Evolutionary conservation across 2,329 filamentous ascomycete species (phyloP).

Genomic region (Venturia effusa): DNA sequence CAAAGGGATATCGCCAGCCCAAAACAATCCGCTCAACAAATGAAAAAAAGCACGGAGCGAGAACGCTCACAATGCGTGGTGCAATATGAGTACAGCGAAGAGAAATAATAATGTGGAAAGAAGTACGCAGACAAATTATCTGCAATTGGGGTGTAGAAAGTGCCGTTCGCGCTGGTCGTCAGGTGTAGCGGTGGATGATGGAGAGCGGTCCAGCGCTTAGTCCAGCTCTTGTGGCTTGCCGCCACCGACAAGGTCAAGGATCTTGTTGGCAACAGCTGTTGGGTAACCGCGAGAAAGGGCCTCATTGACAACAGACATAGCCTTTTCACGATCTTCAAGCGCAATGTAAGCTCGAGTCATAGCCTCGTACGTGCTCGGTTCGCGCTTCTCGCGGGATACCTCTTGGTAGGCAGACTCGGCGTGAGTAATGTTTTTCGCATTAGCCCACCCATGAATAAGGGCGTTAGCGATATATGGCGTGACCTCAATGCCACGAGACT

Average conservation of each 20-base stretch:
- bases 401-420: slow-evolving; percentile 68
- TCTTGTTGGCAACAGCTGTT: slow-evolving; percentile 83
- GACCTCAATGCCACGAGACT: slow-evolving; percentile 60
- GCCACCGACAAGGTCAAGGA: slow-evolving; percentile 64
- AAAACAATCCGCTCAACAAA: neutral
- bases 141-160: neutral
- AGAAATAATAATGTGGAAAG: neutral
- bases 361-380: slow-evolving; percentile 96
- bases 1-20: neutral
- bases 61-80: neutral
- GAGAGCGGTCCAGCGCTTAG: neutral
- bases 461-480: slow-evolving; percentile 98
- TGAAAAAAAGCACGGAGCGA: neutral
- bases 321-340: slow-evolving; percentile 66
- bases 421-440: slow-evolving; percentile 68
- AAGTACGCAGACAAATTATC: neutral
- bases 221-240: slow-evolving; percentile 6
- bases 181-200: neutral
- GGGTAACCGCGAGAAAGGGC: slow-evolving; percentile 88
- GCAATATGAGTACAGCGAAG: neutral
- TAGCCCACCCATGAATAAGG: slow-evolving; percentile 91
- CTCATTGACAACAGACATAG: slow-evolving; percentile 72
- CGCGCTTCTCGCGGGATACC: slow-evolving; percentile 68
- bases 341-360: slow-evolving; percentile 93
- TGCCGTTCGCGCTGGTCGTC: neutral